Conservation (phyloP, 192 early-diverging fungal species). For the Backusella mclennaniae region DNA sequence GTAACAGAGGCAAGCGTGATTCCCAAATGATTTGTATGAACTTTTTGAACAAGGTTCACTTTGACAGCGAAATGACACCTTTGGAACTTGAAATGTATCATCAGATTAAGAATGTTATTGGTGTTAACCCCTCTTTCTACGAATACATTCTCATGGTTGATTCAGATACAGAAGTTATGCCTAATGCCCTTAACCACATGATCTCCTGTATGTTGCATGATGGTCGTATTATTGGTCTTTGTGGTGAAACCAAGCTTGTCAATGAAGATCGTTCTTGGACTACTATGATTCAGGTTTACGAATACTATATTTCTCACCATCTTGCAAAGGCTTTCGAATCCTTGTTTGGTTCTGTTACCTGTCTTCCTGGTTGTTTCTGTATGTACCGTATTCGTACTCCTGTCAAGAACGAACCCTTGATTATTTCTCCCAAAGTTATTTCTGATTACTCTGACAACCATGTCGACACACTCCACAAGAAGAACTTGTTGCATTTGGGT, state of each 20-base stretch:
- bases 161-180: conserved; percentile 91
- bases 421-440: conserved; percentile 87
- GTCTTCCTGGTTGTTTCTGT: conserved; percentile 98
- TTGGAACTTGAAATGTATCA: conserved; percentile 98
- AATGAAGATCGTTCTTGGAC: conserved; percentile 94
- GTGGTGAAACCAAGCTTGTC: conserved; percentile 92
- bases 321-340: conserved; percentile 98
- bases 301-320: conserved; percentile 98
- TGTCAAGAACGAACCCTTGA: conserved; percentile 84
- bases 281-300: conserved; percentile 99
- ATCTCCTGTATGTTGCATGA: conserved; percentile 91
- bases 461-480: conserved; percentile 97
- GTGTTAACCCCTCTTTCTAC: conserved; percentile 93
- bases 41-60: conserved; percentile 97
- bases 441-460: conserved; percentile 91
- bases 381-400: conserved; percentile 97
- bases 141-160: conserved; percentile 98
- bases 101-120: conserved; percentile 99
- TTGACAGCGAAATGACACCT: conserved; percentile 90
- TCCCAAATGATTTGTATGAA: conserved; percentile 98
- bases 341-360: conserved; percentile 95
- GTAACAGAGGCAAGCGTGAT: conserved; percentile 98
- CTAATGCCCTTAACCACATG: conserved; percentile 90
- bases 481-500: conserved; percentile 97
- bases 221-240: conserved; percentile 88